Base-by-base conservation (phyloP, 805 yeast species). In the Barnettozyma vustinii region DNA sequence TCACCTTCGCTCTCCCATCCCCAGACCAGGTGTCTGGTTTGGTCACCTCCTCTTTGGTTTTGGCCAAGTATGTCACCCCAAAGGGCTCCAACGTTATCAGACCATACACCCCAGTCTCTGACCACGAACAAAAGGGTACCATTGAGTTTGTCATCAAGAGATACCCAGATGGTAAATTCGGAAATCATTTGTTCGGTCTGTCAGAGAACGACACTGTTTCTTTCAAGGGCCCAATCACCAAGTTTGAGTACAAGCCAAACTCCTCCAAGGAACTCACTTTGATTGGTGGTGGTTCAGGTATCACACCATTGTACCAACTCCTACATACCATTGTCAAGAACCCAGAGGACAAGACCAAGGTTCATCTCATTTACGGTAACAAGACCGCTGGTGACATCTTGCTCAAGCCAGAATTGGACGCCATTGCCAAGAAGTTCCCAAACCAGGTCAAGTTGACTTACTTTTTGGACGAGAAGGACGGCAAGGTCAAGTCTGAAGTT, bases 261-360 rank as follows among this genome's bases (percentile, higher is more conserved):
- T 80, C 83, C 65, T 92, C 79, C 74, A 80, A 86, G 62, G 73
- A 81, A 56, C 81, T 94, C 65, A 80, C 84, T 50, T 78, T 94
- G 65, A 75, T 94, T 58, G 98, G 97, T 61, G 99, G 96, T 63
- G 99, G 99, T 65, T 77, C 96, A 45, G 98, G 98, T 71, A 91
- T 94, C 68, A 88, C 97, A 43, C 99, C 99, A 52, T 76, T 94
- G 70, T 91, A 78, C 76, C 99, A 94, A 75, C 71, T 94, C 67
- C 68, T 88, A 54, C 84, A 81, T 62, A 83, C 80, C 66, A 79
- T 92, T 65, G 76, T 87, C 62, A 75, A 76, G 65, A 81, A 91
- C 76, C 91, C 96, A 49, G 73, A 70, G 42, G 98, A 94, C 73
- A 84, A 88, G 68, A 94, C 99, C 62, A 84, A 89, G 77, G 83